These are phyloP conservation scores for Ascochyta lentis DNA, from an alignment of 2,329 filamentous ascomycete species.

Conservation along the genomic window DNA sequence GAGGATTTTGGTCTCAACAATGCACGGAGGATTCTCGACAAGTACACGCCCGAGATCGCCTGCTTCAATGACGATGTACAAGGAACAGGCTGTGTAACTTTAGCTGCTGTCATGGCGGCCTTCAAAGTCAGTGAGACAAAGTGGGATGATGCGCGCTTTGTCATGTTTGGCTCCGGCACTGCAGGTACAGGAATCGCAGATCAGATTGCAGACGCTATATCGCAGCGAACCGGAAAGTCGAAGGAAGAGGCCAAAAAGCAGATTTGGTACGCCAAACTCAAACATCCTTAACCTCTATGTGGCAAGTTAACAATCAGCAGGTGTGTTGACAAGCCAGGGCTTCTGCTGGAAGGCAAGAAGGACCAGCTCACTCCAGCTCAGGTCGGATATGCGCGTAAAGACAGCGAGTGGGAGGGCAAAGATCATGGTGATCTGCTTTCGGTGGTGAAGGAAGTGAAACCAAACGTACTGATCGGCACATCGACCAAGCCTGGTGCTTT, in stretches of 20 bases:
- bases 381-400: conserved; percentile 68
- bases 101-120: conserved; percentile 81
- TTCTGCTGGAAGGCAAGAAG: conserved; percentile 69
- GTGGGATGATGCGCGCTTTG: conserved; percentile 71
- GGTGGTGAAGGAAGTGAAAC: conserved; percentile 73
- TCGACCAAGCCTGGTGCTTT: conserved; percentile 80
- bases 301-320: background rate
- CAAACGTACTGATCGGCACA: conserved; percentile 83
- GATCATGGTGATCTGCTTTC: conserved; percentile 66
- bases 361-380: conserved; percentile 72
- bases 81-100: conserved; percentile 85
- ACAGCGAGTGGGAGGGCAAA: conserved; percentile 67
- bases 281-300: accelerated
- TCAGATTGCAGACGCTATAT: conserved; percentile 81
- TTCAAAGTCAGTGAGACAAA: conserved; percentile 72
- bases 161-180: conserved; percentile 81
- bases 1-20: conserved; percentile 86
- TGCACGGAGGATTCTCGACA: conserved; percentile 76
- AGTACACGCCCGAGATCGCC: conserved; percentile 73
- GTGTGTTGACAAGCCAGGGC: conserved; percentile 81
- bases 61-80: conserved; percentile 95
- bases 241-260: conserved; percentile 79
- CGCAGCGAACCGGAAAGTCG: conserved; percentile 68
- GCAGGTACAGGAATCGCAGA: conserved; percentile 88
- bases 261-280: conserved; percentile 64